Evolutionary conservation across 345 rosid species (phyloP).

Genomic region (Moricandia moricandioides): DNA sequence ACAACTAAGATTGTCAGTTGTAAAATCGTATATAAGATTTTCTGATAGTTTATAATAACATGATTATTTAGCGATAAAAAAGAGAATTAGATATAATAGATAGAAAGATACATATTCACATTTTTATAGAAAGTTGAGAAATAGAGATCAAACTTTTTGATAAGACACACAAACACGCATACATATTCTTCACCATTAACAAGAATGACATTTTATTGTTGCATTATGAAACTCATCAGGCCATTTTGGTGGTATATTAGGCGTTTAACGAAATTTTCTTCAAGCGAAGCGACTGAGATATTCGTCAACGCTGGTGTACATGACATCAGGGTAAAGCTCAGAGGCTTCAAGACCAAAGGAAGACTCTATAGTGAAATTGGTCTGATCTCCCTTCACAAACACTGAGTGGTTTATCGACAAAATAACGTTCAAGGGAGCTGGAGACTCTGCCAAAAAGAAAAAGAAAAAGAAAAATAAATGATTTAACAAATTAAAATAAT

Average conservation of each 20-base stretch:
- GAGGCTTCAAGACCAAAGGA: not conserved
- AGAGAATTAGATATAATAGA: not conserved
- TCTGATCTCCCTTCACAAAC: not conserved
- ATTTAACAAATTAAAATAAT: not conserved
- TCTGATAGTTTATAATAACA: no score
- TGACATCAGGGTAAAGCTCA: not conserved
- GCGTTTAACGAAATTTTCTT: not conserved
- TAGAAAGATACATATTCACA: not conserved
- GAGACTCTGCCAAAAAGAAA: slow-evolving; percentile 42
- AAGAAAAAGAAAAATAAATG: not conserved
- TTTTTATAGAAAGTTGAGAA: not conserved
- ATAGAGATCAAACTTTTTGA: not conserved
- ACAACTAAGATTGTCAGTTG: no score
- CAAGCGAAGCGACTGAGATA: not conserved
- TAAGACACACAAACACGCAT: not conserved
- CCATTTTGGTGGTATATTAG: not conserved
- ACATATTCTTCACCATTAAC: not conserved
- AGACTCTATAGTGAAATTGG: not conserved
- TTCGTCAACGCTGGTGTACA: not conserved
- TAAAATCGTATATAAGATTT: no score
- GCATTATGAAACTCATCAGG: not conserved
- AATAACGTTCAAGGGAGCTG: not conserved
- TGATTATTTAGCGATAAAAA: no score
- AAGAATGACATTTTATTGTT: not conserved
- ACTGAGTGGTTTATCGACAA: not conserved